phyloP scores from a whole-genome alignment of 345 rosid species.

The Boechera divaricarpa region DNA sequence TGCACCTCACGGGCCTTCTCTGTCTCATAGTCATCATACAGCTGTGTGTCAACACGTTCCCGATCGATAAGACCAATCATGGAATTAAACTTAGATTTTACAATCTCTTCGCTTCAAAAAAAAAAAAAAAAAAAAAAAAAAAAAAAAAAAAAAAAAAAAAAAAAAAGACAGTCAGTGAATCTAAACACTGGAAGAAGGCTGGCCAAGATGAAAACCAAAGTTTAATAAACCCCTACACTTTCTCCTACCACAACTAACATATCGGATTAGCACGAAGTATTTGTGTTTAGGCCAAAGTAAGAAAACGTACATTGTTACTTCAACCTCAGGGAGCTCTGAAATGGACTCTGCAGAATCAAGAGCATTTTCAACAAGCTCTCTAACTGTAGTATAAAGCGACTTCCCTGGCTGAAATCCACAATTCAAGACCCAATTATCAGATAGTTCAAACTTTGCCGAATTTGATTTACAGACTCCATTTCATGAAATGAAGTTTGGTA shows the following conservation, averaged over 20 bases:
- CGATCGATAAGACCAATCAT: constrained; percentile 94
- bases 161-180: constrained; percentile 21
- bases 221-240: background rate
- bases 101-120: constrained; percentile 81
- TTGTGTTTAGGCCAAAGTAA: background rate
- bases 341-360: constrained; percentile 95
- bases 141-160: constrained; percentile 31
- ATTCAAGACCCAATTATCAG: constrained; percentile 18
- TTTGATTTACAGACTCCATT: background rate
- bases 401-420: constrained; percentile 76
- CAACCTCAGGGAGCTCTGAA: constrained; percentile 87
- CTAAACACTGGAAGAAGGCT: background rate
- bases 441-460: background rate
- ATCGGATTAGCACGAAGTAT: background rate
- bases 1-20: constrained; percentile 90
- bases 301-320: constrained; percentile 75
- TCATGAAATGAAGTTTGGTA: background rate
- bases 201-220: background rate
- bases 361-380: constrained; percentile 94
- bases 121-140: constrained; percentile 3
- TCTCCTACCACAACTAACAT: constrained; percentile 21
- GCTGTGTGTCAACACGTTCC: constrained; percentile 78
- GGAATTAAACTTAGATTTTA: constrained; percentile 81
- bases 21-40: constrained; percentile 92
- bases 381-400: constrained; percentile 83